Conservation (phyloP, 2,329 filamentous ascomycete species). For the Trichoderma polysporum region DNA sequence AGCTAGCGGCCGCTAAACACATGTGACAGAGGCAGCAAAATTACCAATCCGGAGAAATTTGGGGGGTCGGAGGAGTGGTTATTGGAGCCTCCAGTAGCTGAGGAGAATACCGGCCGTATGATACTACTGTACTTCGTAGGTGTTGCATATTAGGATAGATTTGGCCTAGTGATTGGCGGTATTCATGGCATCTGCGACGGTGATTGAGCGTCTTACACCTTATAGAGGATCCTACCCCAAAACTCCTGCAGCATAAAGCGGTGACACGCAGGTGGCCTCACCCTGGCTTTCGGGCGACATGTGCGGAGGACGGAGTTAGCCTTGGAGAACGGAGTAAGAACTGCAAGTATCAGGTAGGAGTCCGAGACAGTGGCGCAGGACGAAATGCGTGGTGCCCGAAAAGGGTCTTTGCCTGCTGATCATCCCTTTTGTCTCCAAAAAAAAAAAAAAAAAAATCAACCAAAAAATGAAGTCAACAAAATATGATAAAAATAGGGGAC, state of each 20-base stretch:
- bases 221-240: neutral
- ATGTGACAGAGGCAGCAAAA: neutral
- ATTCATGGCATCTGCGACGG: neutral
- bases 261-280: neutral
- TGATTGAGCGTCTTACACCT: neutral
- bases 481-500: neutral
- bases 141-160: neutral
- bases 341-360: no score
- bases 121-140: neutral
- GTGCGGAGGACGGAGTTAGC: neutral
- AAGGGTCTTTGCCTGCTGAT: no score
- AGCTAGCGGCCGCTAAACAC: neutral
- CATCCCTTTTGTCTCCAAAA: no score
- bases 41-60: neutral
- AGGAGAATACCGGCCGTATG: neutral
- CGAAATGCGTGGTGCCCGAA: no score
- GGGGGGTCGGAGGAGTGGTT: neutral
- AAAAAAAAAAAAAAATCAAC: no score
- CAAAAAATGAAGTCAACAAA: no score
- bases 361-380: no score
- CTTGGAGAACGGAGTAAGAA: neutral
- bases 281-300: neutral
- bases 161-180: no score
- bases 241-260: neutral
- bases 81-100: neutral